Conservation (phyloP, 176 grass and related monocot genomes). For the Oryza longistaminata region DNA sequence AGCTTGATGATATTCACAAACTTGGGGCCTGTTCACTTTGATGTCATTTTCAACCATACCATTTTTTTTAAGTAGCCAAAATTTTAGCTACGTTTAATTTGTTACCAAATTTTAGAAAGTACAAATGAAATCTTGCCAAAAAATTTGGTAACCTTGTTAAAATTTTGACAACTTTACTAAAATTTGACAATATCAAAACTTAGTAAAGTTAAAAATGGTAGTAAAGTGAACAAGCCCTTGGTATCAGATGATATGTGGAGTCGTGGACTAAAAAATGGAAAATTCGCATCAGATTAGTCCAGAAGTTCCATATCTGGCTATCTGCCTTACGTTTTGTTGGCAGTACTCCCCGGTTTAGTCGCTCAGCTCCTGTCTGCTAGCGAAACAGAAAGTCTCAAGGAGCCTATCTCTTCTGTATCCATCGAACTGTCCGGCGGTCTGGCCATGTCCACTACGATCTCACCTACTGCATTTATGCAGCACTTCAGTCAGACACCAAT, state of each 20-base stretch:
- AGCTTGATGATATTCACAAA: background rate
- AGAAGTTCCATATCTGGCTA: background rate
- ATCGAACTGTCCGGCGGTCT: background rate
- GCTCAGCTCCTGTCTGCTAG: background rate
- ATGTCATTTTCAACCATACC: too few species aligned
- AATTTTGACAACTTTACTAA: too few species aligned
- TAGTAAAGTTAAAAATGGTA: too few species aligned
- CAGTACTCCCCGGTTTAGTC: background rate
- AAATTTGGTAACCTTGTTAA: too few species aligned
- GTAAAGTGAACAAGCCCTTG: too few species aligned
- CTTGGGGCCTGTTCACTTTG: background rate
- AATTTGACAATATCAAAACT: too few species aligned
- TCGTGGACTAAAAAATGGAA: too few species aligned
- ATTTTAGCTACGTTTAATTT: too few species aligned
- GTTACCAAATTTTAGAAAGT: too few species aligned
- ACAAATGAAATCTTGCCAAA: too few species aligned
- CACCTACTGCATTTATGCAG: background rate
- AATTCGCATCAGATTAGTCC: background rate
- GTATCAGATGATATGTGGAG: background rate
- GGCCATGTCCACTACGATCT: background rate
- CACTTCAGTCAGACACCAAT: background rate
- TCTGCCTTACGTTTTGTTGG: background rate
- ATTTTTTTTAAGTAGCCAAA: too few species aligned
- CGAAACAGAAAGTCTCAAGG: background rate
- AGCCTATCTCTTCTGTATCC: conserved; percentile 1